phyloP scores from a whole-genome alignment of 352 stramenopile species.

The Phytophthora hybrid region DNA sequence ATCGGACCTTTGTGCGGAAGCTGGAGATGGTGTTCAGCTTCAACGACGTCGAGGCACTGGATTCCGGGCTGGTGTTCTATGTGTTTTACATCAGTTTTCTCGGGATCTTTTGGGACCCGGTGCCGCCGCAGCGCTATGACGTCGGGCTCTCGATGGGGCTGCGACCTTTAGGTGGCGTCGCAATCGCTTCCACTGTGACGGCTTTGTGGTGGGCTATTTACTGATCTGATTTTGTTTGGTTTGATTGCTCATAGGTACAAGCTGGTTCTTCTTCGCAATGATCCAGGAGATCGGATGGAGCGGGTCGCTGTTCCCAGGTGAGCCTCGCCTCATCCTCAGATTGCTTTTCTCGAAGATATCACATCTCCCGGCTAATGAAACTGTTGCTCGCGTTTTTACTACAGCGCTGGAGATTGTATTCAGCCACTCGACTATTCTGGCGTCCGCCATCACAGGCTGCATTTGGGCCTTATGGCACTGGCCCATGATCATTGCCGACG shows the following conservation, averaged over 20 bases:
- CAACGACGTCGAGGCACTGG: slow-evolving; percentile 86
- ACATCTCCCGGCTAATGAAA: not conserved
- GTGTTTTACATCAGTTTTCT: slow-evolving; percentile 87
- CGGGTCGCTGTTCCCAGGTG: slow-evolving; percentile 88
- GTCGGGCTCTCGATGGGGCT: slow-evolving; percentile 77
- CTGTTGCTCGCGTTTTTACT: not conserved
- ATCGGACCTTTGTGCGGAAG: slow-evolving; percentile 84
- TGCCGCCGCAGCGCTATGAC: slow-evolving; percentile 84
- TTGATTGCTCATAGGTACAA: slow-evolving; percentile 64
- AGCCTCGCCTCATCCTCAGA: slow-evolving; percentile 1
- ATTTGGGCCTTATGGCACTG: slow-evolving; percentile 90
- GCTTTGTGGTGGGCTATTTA: slow-evolving; percentile 2
- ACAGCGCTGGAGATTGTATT: slow-evolving; percentile 90
- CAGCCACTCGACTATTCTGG: slow-evolving; percentile 88
- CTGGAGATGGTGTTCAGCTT: slow-evolving; percentile 91
- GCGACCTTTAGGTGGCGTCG: slow-evolving; percentile 60
- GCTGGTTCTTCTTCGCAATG: slow-evolving; percentile 85
- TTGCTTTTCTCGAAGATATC: slow-evolving; percentile 8
- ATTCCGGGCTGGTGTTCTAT: slow-evolving; percentile 89
- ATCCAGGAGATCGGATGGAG: slow-evolving; percentile 90
- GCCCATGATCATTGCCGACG: slow-evolving; percentile 91
- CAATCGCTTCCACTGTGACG: not conserved
- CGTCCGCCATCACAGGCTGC: slow-evolving; percentile 84
- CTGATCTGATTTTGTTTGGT: slow-evolving; percentile 13
- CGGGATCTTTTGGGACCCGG: slow-evolving; percentile 88